Evolutionary conservation across 441 rosid genomes (phyloP).

Genomic region (Pelargonium cotyledonis): DNA sequence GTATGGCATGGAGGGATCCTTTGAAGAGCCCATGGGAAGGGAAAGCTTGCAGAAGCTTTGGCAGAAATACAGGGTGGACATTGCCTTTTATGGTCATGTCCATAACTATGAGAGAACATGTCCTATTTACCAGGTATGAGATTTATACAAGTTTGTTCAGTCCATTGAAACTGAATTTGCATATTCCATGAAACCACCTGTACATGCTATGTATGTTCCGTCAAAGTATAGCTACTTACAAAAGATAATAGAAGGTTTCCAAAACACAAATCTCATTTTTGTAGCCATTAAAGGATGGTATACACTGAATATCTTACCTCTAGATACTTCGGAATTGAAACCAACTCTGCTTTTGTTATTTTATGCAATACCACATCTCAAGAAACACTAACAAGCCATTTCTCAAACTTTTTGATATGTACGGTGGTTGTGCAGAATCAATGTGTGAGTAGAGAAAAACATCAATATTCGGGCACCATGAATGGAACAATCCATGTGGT

Average conservation of each 20-base stretch:
- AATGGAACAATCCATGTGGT: constrained; percentile 84
- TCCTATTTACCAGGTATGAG: constrained; percentile 71
- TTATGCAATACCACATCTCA: background rate
- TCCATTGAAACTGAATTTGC: background rate
- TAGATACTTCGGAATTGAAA: background rate
- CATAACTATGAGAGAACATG: constrained; percentile 70
- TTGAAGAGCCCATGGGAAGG: constrained; percentile 94
- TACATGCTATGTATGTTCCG: background rate
- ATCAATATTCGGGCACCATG: constrained; percentile 57
- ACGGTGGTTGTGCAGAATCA: constrained; percentile 41
- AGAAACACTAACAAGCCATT: background rate
- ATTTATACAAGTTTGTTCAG: background rate
- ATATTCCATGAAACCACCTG: background rate
- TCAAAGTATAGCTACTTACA: too few relatives aligned
- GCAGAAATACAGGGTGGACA: constrained; percentile 92
- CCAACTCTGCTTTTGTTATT: background rate
- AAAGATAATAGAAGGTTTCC: too few relatives aligned
- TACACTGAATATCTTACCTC: too few relatives aligned
- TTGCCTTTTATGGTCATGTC: constrained; percentile 89
- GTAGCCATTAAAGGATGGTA: too few relatives aligned
- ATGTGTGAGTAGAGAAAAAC: constrained; percentile 48
- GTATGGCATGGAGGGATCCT: constrained; percentile 62
- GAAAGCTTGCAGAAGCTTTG: constrained; percentile 81
- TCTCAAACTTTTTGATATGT: background rate
- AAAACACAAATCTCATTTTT: too few relatives aligned